phyloP scores from a whole-genome alignment of 352 stramenopile genomes.

The Blastocystis sp. region DNA sequence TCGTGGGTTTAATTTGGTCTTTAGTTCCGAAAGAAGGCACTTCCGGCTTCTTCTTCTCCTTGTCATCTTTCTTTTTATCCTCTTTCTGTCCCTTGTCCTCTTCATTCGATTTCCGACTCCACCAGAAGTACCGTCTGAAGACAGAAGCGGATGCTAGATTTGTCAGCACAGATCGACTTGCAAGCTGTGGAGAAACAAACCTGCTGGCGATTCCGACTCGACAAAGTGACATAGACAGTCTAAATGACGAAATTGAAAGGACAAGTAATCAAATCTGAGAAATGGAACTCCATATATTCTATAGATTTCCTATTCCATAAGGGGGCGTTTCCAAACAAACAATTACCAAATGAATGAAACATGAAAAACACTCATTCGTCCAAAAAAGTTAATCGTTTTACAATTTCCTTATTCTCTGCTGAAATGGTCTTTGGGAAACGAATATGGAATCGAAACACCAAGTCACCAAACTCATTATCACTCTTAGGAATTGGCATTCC shows the following conservation, averaged over 20 bases:
- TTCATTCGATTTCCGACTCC: not conserved
- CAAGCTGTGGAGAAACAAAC: not conserved
- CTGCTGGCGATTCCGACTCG: not conserved
- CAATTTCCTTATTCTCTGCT: constrained; percentile 12
- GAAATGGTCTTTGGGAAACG: constrained; percentile 41
- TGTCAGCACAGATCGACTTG: not conserved
- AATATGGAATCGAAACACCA: constrained; percentile 51
- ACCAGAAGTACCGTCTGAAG: constrained; percentile 16
- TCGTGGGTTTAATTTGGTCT: not conserved
- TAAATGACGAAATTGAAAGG: not conserved
- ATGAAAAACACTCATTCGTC: constrained; percentile 39
- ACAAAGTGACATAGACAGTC: not conserved
- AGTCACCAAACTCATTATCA: constrained; percentile 39
- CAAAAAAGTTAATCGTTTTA: constrained; percentile 33
- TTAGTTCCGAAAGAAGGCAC: not conserved
- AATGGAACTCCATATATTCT: not conserved
- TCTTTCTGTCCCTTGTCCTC: not conserved
- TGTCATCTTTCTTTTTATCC: not conserved
- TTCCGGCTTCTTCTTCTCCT: constrained; percentile 14
- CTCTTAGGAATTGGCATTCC: constrained; percentile 57
- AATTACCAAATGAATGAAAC: not conserved
- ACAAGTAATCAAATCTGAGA: not conserved
- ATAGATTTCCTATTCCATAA: not conserved
- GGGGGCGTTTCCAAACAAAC: not conserved
- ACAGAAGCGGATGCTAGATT: not conserved